These are phyloP conservation scores for Pinus albicaulis DNA, from an alignment of 75 land plant species.

Conservation along the genomic window DNA sequence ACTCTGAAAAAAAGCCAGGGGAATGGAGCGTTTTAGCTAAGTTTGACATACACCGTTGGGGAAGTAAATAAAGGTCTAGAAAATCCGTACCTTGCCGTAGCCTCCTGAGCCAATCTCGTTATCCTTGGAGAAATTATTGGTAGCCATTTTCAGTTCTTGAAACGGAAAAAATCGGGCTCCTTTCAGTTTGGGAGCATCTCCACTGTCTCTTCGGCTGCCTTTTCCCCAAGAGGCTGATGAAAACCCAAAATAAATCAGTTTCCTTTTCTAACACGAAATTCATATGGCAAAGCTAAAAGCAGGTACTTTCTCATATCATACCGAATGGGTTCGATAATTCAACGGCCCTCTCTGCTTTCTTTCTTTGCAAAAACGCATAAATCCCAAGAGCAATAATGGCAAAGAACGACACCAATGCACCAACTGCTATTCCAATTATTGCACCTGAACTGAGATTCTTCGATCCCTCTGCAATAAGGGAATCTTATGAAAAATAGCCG, in stretches of 20 bases:
- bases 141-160: conserved; percentile 71
- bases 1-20: no score
- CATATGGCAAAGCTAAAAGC: no score
- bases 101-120: conserved; percentile 87
- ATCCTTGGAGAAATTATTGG: conserved; percentile 57
- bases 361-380: conserved; percentile 28
- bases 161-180: conserved; percentile 77
- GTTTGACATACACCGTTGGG: no score
- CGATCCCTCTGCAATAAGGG: no score
- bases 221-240: background rate
- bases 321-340: conserved; percentile 32
- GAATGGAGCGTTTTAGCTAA: no score
- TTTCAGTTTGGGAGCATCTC: conserved; percentile 70
- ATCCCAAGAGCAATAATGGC: conserved; percentile 8
- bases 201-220: conserved; percentile 36
- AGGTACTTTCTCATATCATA: background rate
- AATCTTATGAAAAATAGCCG: no score
- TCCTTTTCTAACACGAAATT: background rate
- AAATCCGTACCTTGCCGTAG: conserved; percentile 69
- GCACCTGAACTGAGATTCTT: background rate
- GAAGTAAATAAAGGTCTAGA: no score
- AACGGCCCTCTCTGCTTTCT: conserved; percentile 27
- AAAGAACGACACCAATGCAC: background rate
- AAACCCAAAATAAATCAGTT: background rate
- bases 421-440: conserved; percentile 22